phyloP scores from a whole-genome alignment of 2,329 filamentous ascomycete species.

The Pseudogymnoascus pannorum region DNA sequence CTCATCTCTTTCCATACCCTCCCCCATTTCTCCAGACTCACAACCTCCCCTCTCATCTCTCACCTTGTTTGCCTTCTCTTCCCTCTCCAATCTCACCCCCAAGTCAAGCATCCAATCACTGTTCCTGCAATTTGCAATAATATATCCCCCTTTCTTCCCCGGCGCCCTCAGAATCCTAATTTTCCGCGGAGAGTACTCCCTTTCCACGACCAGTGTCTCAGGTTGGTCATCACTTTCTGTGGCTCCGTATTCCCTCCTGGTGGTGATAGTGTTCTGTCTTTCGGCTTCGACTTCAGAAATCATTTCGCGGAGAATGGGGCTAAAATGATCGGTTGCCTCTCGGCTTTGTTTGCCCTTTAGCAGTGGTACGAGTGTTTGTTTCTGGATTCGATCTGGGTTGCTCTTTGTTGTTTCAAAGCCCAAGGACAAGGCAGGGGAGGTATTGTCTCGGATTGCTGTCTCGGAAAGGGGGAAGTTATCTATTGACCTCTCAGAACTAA shows the following conservation, averaged over 20 bases:
- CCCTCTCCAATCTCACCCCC: constrained; percentile 3
- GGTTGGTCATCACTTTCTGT: not conserved
- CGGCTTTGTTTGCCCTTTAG: not conserved
- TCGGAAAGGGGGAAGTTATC: not conserved
- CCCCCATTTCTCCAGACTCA: not conserved
- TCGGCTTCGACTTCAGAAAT: not conserved
- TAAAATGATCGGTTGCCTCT: not conserved
- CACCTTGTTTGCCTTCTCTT: not conserved
- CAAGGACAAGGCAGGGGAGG: not conserved
- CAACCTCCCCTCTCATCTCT: not conserved
- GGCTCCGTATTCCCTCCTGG: not conserved
- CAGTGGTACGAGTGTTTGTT: not conserved
- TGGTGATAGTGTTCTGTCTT: not conserved
- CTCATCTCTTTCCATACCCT: not conserved
- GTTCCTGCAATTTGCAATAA: not conserved
- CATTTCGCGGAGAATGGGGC: not conserved
- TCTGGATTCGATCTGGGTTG: not conserved
- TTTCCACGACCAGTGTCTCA: not conserved
- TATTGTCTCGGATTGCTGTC: not conserved
- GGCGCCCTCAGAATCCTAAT: not conserved
- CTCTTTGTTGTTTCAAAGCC: not conserved
- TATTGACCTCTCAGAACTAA: not conserved
- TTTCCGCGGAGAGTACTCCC: not conserved
- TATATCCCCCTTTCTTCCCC: not conserved
- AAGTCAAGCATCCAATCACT: not conserved